Evolutionary conservation across 352 stramenopile species (phyloP).

Genomic region (Phytophthora citricola): DNA sequence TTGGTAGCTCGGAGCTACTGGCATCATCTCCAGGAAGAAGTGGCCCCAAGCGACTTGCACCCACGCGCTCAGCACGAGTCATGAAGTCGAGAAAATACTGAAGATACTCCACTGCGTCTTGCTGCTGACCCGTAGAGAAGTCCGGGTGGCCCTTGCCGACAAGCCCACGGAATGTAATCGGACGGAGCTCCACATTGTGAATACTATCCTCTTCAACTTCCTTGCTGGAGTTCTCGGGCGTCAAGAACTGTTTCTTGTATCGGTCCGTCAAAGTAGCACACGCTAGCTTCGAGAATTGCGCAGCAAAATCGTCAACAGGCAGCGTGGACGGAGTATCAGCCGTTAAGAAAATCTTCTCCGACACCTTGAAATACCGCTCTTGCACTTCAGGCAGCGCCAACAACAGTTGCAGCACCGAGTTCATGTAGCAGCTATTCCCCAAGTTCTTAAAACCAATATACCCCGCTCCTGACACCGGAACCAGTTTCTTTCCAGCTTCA

Average conservation of each 20-base stretch:
- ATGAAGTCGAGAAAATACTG: slow-evolving; percentile 96
- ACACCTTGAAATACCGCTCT: slow-evolving; percentile 68
- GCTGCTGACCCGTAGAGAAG: slow-evolving; percentile 97
- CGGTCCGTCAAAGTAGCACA: slow-evolving; percentile 86
- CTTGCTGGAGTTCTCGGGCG: slow-evolving; percentile 22
- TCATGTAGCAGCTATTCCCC: slow-evolving; percentile 99
- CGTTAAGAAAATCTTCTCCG: slow-evolving; percentile 68
- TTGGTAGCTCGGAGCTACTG: slow-evolving; percentile 54
- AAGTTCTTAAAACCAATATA: slow-evolving; percentile 98
- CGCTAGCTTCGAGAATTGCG: slow-evolving; percentile 94
- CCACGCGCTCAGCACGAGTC: slow-evolving; percentile 80
- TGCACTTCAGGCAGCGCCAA: slow-evolving; percentile 83
- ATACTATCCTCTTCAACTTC: slow-evolving; percentile 50
- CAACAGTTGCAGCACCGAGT: slow-evolving; percentile 96
- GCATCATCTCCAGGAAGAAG: slow-evolving; percentile 46
- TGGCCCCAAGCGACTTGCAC: slow-evolving; percentile 52
- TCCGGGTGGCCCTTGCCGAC: slow-evolving; percentile 96
- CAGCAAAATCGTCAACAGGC: slow-evolving; percentile 84
- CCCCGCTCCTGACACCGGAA: slow-evolving; percentile 90
- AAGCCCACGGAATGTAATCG: slow-evolving; percentile 94
- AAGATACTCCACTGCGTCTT: slow-evolving; percentile 98
- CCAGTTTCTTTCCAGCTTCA: slow-evolving; percentile 95
- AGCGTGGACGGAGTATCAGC: slow-evolving; percentile 28
- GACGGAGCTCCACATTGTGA: slow-evolving; percentile 54
- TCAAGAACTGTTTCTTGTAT: slow-evolving; percentile 76